Evolutionary conservation across 345 rosid species (phyloP).

Genomic region (Rhizophora apiculata): DNA sequence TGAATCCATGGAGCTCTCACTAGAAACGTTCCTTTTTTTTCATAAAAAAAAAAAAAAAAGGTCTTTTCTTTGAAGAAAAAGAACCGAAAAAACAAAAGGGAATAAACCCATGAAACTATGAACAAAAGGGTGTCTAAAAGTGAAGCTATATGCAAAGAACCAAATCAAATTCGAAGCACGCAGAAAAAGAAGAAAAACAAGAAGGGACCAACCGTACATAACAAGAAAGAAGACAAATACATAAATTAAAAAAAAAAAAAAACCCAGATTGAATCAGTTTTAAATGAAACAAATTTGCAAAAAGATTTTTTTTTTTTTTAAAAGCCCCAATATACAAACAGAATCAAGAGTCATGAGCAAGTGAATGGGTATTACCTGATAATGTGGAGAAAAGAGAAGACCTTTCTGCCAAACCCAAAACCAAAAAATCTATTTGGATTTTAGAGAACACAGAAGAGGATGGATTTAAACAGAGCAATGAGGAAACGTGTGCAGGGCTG

Average conservation of each 20-base stretch:
- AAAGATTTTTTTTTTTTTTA: not conserved
- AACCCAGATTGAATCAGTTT: conserved; percentile 2
- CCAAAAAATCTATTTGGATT: conserved; percentile 1
- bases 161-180: not conserved
- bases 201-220: not conserved
- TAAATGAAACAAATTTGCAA: not conserved
- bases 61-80: not conserved
- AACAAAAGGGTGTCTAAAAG: conserved; percentile 9
- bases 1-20: conserved; percentile 7
- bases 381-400: not conserved
- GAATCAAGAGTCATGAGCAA: conserved; percentile 1
- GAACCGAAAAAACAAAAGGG: conserved; percentile 4
- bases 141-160: not conserved
- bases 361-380: conserved; percentile 19
- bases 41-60: not conserved
- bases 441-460: not conserved
- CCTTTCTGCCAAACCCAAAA: not conserved
- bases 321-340: not conserved
- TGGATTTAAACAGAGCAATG: too few species aligned
- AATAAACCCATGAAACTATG: not conserved
- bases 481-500: not conserved
- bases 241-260: not conserved
- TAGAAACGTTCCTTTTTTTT: not conserved
- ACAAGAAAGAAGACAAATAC: not conserved
- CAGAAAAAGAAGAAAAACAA: not conserved